Conservation (phyloP, 75 land plant genomes). For the Chamaecyparis obtusa region DNA sequence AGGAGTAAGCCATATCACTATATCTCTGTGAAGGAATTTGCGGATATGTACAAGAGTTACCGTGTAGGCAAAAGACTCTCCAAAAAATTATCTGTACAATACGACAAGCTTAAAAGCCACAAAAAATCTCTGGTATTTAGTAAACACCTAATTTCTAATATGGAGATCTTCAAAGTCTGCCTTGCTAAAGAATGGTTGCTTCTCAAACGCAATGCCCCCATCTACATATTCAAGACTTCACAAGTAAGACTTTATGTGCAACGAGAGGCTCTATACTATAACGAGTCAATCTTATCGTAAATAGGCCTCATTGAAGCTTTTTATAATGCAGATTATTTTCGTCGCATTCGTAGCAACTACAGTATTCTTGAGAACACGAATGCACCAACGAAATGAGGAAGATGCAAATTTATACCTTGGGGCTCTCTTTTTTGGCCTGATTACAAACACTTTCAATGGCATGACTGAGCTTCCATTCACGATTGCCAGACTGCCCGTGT, state of each 20-base stretch:
- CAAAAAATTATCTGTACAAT: conserved; percentile 58
- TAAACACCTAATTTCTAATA: conserved; percentile 44
- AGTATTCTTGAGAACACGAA: conserved; percentile 22
- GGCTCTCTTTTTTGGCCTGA: conserved; percentile 24
- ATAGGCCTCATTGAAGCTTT: neutral
- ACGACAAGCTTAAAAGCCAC: conserved; percentile 55
- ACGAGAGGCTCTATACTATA: neutral
- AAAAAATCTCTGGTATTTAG: conserved; percentile 57
- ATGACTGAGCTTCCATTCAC: conserved; percentile 29
- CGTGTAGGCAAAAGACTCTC: conserved; percentile 55
- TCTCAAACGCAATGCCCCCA: conserved; percentile 22
- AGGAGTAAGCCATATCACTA: conserved; percentile 49
- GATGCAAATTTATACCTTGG: conserved; percentile 20
- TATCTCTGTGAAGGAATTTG: conserved; percentile 71
- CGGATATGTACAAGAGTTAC: conserved; percentile 45
- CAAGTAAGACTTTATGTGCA: conserved; percentile 13
- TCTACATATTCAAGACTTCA: conserved; percentile 17
- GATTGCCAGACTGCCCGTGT: conserved; percentile 24
- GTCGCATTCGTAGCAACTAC: conserved; percentile 20
- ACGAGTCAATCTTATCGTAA: neutral
- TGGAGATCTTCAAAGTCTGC: conserved; percentile 34
- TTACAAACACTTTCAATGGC: conserved; percentile 33
- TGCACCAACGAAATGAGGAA: conserved; percentile 16
- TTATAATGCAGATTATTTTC: conserved; percentile 44
- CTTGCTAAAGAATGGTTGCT: conserved; percentile 21